Evolutionary conservation across 2,329 filamentous ascomycete genomes (phyloP), one percentile per base, ranked within the genome.

Genomic region (Diaporthe amygdali): DNA sequence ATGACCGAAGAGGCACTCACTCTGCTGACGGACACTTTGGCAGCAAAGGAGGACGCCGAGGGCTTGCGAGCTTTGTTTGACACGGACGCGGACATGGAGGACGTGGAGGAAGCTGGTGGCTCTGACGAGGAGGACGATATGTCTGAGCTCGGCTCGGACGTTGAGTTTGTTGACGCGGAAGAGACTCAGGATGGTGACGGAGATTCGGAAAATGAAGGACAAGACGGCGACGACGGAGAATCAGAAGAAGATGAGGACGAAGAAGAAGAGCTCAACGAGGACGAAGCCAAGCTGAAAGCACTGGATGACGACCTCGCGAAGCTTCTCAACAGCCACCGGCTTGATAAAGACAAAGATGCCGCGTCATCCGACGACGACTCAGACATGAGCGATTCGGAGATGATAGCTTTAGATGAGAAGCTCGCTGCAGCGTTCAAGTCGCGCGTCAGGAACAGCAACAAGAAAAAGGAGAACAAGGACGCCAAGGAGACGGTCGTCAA

Each of bases 311-410:
- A 79, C 30, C 73, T 74, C 22, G 74, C n/a, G 69, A 82, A 66
- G 81, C 85, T 95, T 2, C 89, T 97, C 2, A 91, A 93, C 49
- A 95, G 92, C 68, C 92, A 92, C 72, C 83, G 85, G 9, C 82
- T 90, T 27, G 89, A 92, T 78, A 88, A 91, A 67, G 88, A 91
- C 73, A 82, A 81, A 20, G 84, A 87, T 1, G 87, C 87, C 2
- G 87, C 88, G 3, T 85, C 85, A 1, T 88, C 86, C 1, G 90
- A 90, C 37, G 88, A 88, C 12, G 92, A 93, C 72, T 91, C 89
- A 3, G 94, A 97, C 81, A 97, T 99, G 95, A 93, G 94, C 73
- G 96, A 98, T 82, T 95, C 96, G 22, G 93, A 97, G 79, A 98
- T 98, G 96, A 91, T 97, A 83, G 91, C 91, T 4, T 85, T 98